phyloP scores from a whole-genome alignment of 208 protist species.

The Crithidia mellificae region DNA sequence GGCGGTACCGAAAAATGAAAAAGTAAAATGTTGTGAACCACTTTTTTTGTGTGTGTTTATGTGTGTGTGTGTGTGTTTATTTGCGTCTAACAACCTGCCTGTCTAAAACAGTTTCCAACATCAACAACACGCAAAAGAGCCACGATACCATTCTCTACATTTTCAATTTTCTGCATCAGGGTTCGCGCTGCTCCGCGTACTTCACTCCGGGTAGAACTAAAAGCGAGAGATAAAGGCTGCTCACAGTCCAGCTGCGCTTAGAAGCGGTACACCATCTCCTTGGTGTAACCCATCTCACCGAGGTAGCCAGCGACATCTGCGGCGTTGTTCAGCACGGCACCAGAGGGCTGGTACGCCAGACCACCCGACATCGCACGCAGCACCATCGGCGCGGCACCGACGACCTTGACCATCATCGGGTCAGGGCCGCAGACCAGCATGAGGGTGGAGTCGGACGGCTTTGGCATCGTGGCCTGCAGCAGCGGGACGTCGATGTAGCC shows the following conservation, averaged over 20 bases:
- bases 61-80: background rate
- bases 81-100: too few relatives aligned
- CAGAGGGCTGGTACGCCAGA: conserved; percentile 74
- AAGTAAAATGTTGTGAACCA: background rate
- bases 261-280: conserved; percentile 88
- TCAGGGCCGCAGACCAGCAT: conserved; percentile 90
- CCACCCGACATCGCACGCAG: conserved; percentile 76
- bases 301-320: conserved; percentile 78
- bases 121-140: background rate
- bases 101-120: background rate
- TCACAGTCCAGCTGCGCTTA: too few relatives aligned
- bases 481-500: conserved; percentile 78
- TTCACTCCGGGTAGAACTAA: background rate
- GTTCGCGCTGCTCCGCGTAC: background rate
- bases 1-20: conserved; percentile 2
- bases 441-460: conserved; percentile 65
- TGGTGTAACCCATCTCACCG: conserved; percentile 70
- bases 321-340: conserved; percentile 75
- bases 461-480: conserved; percentile 78
- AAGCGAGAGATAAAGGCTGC: too few relatives aligned
- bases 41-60: background rate
- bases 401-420: conserved; percentile 80
- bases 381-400: conserved; percentile 57
- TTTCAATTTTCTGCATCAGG: background rate
- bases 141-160: background rate